Evolutionary conservation across 768 basidiomycete species (phyloP), one percentile per base, ranked within the genome.

Genomic region (Mycena latifolia): DNA sequence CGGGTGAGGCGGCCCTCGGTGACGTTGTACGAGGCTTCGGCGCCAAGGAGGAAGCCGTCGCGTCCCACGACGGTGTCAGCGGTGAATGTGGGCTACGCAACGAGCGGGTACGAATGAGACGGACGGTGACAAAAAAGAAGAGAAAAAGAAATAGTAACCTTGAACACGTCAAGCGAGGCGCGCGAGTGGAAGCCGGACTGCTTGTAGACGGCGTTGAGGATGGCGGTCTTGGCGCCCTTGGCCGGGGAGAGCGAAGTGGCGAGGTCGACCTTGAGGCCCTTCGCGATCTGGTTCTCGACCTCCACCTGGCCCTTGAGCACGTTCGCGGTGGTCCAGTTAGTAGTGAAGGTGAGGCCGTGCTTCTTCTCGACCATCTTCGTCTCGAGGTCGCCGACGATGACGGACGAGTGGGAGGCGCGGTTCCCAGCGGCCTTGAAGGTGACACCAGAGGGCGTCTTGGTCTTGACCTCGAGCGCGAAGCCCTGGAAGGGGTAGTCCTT

Each of bases 21-120:
- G 77, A 98, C 94, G 78, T 98, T 97, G 87, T 99, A 99, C 55
- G 95, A 89, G 41, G 95, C 91, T 86, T 99, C 98, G 69, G 88
- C 94, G 84, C 98, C 98, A 65, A 97, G 82, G 66, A 98, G 92
- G 92, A 99, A 95, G 64, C 98, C 98, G 75, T 98, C 95, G 75
- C 96, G 96, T 71, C 96, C 96, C 70, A 97, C 75, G 72, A 97
- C 98, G 66, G 94, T 87, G 81, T 99, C 98, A 55, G 96, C 92
- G 71, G 96, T 98, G 87, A 99, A 93, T 56, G 95, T 97, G 51
- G 97, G 97, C 96, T 98, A 63, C 3, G 63, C 28, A 46, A 14
- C 41, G 46, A 11, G n/a, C n/a, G n/a, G n/a, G n/a, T n/a, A n/a
- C n/a, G n/a, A 60, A 39, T 22, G 31, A 69, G 51, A 43, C 43